phyloP scores from a whole-genome alignment of 2,329 filamentous ascomycete species.

The Botrytis galanthina region DNA sequence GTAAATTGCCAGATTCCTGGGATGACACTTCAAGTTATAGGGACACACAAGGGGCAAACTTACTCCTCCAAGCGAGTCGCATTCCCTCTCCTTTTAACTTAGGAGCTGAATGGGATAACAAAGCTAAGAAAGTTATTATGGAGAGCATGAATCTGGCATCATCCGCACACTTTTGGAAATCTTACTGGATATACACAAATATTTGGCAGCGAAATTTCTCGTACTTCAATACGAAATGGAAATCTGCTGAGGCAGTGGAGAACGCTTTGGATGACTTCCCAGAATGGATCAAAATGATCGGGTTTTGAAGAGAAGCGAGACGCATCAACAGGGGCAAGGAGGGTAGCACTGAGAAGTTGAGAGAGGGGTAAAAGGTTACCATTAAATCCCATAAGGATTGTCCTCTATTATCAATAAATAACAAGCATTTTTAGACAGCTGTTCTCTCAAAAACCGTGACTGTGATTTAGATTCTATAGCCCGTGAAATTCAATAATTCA shows the following conservation, averaged over 20 bases:
- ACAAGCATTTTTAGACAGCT: rapidly evolving
- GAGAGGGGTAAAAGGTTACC: not conserved
- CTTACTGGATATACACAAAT: not conserved
- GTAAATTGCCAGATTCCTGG: too few species aligned
- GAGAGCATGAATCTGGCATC: not conserved
- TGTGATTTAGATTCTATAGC: too few species aligned
- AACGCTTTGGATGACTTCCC: not conserved
- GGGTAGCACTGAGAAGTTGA: not conserved
- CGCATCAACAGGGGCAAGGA: not conserved
- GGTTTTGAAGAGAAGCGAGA: not conserved
- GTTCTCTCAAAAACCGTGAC: too few species aligned
- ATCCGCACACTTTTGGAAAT: not conserved
- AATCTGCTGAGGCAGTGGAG: not conserved
- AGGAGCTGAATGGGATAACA: not conserved
- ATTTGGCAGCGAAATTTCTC: not conserved
- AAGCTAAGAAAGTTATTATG: not conserved
- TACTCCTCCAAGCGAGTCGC: not conserved
- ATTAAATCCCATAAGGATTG: not conserved
- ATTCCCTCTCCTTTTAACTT: not conserved
- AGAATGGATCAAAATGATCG: not conserved
- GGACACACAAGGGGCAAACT: not conserved
- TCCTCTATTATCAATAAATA: rapidly evolving
- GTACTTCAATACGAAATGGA: not conserved
- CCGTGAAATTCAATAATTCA: too few species aligned
- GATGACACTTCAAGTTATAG: not conserved